A percentile compares a stretch with the other conserved stretches of the same genome.
phyloP scores from a whole-genome alignment of 495 filamentous ascomycete species.

The Penicillium verhagenii region DNA sequence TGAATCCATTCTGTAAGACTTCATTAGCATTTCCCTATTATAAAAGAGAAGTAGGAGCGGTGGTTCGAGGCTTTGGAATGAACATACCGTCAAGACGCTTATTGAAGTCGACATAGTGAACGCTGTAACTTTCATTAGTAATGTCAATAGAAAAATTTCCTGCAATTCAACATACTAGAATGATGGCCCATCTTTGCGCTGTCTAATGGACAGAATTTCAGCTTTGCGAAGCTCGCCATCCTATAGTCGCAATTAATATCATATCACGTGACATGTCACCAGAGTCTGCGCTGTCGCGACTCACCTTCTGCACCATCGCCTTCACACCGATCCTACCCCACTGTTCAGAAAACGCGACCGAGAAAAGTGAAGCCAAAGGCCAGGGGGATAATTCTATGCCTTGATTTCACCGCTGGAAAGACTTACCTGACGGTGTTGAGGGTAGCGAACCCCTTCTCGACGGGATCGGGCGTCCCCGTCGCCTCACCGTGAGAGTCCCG shows the following conservation, averaged over 20 bases:
- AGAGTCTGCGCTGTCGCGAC: slow-evolving; percentile 19
- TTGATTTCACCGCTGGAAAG: neutral
- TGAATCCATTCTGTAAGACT: slow-evolving; percentile 76
- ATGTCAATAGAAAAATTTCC: neutral
- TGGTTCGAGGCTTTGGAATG: neutral
- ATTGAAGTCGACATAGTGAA: slow-evolving; percentile 99
- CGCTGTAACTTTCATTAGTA: slow-evolving; percentile 45
- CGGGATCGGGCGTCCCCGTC: slow-evolving; percentile 57
- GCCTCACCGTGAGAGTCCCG: slow-evolving; percentile 50
- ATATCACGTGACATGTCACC: slow-evolving; percentile 40
- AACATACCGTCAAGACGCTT: slow-evolving; percentile 81
- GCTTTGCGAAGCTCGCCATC: slow-evolving; percentile 86
- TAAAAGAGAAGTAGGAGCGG: neutral
- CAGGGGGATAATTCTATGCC: neutral
- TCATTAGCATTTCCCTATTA: slow-evolving; percentile 17
- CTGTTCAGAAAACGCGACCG: slow-evolving; percentile 48
- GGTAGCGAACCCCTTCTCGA: slow-evolving; percentile 77
- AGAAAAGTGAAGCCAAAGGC: slow-evolving; percentile 27
- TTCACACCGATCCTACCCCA: slow-evolving; percentile 67
- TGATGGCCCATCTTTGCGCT: slow-evolving; percentile 75
- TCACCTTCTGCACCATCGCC: slow-evolving; percentile 67
- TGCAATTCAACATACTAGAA: slow-evolving; percentile 61
- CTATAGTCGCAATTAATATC: slow-evolving; percentile 37
- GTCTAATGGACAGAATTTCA: slow-evolving; percentile 86
- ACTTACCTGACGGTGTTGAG: slow-evolving; percentile 71